Evolutionary conservation across 306 rosid genomes (phyloP).

Genomic region (Rosa multiflora): DNA sequence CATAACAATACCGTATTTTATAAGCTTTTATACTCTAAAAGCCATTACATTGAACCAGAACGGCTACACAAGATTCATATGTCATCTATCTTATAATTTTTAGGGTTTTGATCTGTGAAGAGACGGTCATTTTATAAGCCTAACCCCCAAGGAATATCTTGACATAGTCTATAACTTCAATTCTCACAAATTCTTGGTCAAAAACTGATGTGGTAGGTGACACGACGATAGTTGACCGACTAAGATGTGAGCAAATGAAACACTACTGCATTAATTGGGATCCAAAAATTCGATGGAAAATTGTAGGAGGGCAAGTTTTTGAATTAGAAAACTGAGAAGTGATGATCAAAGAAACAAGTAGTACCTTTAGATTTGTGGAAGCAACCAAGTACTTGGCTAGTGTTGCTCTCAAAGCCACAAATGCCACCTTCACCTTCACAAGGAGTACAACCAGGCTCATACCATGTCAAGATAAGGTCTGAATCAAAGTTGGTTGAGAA

Average conservation of each 20-base stretch:
- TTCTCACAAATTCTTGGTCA: neutral
- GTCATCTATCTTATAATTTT: neutral
- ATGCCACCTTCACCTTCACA: conserved; percentile 48
- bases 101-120: neutral
- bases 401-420: conserved; percentile 49
- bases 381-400: conserved; percentile 43
- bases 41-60: conserved; percentile 5
- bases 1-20: conserved; percentile 2
- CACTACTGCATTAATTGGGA: neutral
- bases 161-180: neutral
- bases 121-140: neutral
- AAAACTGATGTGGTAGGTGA: neutral
- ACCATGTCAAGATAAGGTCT: conserved; percentile 55
- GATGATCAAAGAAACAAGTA: neutral
- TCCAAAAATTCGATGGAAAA: neutral
- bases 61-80: conserved; percentile 16
- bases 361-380: conserved; percentile 44
- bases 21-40: neutral
- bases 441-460: conserved; percentile 45
- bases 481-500: conserved; percentile 29
- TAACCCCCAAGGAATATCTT: neutral
- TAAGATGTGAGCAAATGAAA: neutral
- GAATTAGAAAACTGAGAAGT: neutral
- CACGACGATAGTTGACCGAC: neutral
- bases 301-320: neutral